These are phyloP conservation scores for Pythium plurisporium DNA, from an alignment of 352 stramenopile species.

Conservation along the genomic window DNA sequence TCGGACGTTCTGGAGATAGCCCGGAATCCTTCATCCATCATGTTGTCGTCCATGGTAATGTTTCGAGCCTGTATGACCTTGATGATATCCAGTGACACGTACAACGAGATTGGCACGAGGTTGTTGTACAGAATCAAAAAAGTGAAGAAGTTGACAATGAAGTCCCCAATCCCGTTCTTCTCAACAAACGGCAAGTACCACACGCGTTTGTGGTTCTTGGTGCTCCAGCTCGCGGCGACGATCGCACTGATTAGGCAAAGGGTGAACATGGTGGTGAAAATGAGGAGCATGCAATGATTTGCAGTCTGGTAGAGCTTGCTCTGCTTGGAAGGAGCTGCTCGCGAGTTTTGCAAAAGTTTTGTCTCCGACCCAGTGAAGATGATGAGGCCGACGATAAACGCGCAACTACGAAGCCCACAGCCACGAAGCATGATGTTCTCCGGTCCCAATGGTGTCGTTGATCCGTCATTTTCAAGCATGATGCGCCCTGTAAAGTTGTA, in stretches of 20 bases:
- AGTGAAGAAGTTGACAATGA: constrained; percentile 85
- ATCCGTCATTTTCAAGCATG: constrained; percentile 25
- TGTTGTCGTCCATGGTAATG: constrained; percentile 57
- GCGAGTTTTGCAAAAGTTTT: constrained; percentile 83
- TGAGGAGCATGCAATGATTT: constrained; percentile 63
- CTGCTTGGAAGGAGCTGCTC: constrained; percentile 60
- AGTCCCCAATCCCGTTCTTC: constrained; percentile 20
- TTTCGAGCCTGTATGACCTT: constrained; percentile 81
- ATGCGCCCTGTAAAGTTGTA: constrained; percentile 72
- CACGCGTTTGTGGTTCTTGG: constrained; percentile 27
- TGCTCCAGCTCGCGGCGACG: constrained; percentile 42
- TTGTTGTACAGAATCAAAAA: constrained; percentile 96
- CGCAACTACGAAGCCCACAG: constrained; percentile 51
- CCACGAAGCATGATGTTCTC: constrained; percentile 85
- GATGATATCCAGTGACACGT: constrained; percentile 95
- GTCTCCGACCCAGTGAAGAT: constrained; percentile 90
- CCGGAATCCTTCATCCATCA: constrained; percentile 85
- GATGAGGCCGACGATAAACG: constrained; percentile 71
- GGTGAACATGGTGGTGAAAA: constrained; percentile 55
- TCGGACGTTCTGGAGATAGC: constrained; percentile 85
- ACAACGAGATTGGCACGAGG: constrained; percentile 97
- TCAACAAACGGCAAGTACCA: constrained; percentile 59
- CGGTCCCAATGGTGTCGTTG: constrained; percentile 39
- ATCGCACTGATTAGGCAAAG: constrained; percentile 68
- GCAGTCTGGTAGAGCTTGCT: constrained; percentile 68